phyloP scores from a whole-genome alignment of 345 rosid genomes.

The Garcia nutans region DNA sequence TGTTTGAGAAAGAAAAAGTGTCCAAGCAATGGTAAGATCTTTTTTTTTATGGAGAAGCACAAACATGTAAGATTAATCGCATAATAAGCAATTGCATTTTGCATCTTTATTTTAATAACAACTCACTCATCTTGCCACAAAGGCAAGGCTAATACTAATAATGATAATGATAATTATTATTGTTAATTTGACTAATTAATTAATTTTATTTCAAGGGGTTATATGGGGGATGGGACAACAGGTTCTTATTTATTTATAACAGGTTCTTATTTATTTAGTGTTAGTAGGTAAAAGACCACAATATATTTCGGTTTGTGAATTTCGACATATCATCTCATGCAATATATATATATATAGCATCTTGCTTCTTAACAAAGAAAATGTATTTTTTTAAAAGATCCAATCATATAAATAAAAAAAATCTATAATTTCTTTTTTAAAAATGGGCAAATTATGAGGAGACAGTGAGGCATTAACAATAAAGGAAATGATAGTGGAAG shows the following conservation, averaged over 20 bases:
- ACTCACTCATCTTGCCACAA: background rate
- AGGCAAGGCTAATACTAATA: background rate
- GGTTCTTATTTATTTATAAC: background rate
- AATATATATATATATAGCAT: background rate
- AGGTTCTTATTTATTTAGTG: background rate
- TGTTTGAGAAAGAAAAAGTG: background rate
- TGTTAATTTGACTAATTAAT: background rate
- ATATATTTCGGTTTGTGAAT: background rate
- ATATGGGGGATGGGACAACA: background rate
- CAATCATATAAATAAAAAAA: background rate
- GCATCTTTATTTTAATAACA: background rate
- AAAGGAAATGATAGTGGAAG: background rate
- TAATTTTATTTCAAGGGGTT: background rate
- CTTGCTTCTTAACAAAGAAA: conserved; percentile 1
- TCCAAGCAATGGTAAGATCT: background rate
- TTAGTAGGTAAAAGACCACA: background rate
- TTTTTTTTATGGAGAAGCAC: too few species aligned
- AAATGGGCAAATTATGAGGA: background rate
- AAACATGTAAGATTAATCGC: background rate
- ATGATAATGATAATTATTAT: background rate
- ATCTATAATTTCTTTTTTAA: too few species aligned
- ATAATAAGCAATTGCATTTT: conserved; percentile 32
- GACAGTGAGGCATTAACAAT: background rate
- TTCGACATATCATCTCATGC: background rate
- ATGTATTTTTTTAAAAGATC: background rate